Evolutionary conservation across 2,329 filamentous ascomycete genomes (phyloP).

Genomic region (Verticillium albo-atrum): DNA sequence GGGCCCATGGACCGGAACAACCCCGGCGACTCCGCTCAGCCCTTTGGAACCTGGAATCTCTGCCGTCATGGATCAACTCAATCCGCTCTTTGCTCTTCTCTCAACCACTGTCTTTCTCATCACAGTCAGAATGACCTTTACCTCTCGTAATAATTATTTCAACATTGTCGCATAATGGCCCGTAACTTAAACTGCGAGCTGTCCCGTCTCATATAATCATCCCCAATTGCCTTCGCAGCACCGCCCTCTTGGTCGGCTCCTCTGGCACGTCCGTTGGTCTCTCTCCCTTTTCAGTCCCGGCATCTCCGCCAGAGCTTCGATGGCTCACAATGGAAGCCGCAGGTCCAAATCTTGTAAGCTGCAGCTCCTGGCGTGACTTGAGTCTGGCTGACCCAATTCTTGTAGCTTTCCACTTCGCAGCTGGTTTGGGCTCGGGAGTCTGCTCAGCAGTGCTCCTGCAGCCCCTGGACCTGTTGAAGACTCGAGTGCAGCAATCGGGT

Average conservation of each 20-base stretch:
- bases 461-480: conserved; percentile 94
- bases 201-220: background rate
- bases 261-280: background rate
- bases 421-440: conserved; percentile 82
- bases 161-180: background rate
- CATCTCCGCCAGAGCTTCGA: background rate
- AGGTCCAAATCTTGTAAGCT: background rate
- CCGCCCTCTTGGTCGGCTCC: background rate
- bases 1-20: background rate
- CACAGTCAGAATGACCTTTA: background rate
- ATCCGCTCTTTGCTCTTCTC: background rate
- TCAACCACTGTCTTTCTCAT: background rate
- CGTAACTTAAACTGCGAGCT: background rate
- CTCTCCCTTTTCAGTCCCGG: background rate
- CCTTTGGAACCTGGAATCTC: background rate
- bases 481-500: conserved; percentile 84
- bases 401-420: conserved; percentile 80
- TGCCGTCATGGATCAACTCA: background rate
- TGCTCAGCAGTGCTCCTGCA: conserved; percentile 87
- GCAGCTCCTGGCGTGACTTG: background rate
- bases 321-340: background rate
- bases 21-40: conserved; percentile 2
- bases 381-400: background rate
- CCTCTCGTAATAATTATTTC: background rate
- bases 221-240: background rate